Evolutionary conservation across 2,329 filamentous ascomycete species (phyloP).

Genomic region (Sclerotinia sclerotiorum): DNA sequence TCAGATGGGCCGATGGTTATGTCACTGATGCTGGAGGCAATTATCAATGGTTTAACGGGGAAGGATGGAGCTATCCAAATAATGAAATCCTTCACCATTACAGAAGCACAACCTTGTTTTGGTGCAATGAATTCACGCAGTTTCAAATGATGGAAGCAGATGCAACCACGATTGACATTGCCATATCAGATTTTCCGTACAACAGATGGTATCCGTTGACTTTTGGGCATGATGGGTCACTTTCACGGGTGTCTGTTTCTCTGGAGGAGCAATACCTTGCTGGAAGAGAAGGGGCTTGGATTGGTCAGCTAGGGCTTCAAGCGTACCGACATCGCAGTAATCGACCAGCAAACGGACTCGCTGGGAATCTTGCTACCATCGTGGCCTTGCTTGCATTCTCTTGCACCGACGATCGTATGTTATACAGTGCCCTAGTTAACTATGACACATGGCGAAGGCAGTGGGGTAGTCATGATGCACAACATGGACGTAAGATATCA

Average conservation of each 20-base stretch:
- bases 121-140: conserved; percentile 29
- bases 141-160: conserved; percentile 29
- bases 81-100: conserved; percentile 20
- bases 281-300: conserved; percentile 25
- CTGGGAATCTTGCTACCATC: conserved; percentile 31
- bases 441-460: conserved; percentile 28
- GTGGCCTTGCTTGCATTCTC: conserved; percentile 36
- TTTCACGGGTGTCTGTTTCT: conserved; percentile 24
- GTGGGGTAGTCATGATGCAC: conserved; percentile 28
- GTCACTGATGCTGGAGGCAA: conserved; percentile 21
- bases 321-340: conserved; percentile 21
- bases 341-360: conserved; percentile 23
- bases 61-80: background rate
- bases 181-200: conserved; percentile 18
- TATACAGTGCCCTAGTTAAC: conserved; percentile 25
- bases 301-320: conserved; percentile 26
- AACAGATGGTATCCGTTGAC: conserved; percentile 30
- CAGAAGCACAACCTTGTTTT: conserved; percentile 31
- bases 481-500: conserved; percentile 30
- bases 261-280: conserved; percentile 25
- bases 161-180: conserved; percentile 24
- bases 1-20: conserved; percentile 32
- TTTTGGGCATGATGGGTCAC: conserved; percentile 25
- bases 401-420: conserved; percentile 21
- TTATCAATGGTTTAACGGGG: conserved; percentile 25